phyloP scores from a whole-genome alignment of 495 filamentous ascomycete genomes.

The Astrothelium subdiscretum region DNA sequence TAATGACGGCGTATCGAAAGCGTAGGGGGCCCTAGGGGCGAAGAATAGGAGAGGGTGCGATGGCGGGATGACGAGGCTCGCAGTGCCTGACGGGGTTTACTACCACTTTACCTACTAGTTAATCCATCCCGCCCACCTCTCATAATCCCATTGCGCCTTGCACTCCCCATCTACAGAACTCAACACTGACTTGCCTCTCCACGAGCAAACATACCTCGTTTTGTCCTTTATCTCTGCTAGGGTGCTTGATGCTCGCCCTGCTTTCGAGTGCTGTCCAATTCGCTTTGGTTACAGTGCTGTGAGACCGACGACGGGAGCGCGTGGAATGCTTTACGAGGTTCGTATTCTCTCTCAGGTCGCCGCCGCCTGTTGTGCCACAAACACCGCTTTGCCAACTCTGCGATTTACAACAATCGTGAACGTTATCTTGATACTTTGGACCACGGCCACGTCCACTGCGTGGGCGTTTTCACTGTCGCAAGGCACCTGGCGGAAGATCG shows the following conservation, averaged over 20 bases:
- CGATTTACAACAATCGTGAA: neutral
- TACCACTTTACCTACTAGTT: neutral
- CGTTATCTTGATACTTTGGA: neutral
- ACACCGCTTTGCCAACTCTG: neutral
- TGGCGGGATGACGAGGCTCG: neutral
- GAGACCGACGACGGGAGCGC: neutral
- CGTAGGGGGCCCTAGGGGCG: neutral
- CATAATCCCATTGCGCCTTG: neutral
- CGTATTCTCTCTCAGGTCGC: neutral
- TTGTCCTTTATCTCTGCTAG: neutral
- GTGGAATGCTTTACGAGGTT: constrained; percentile 1
- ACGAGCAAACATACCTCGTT: neutral
- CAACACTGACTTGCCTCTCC: neutral
- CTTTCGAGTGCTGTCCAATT: constrained; percentile 11
- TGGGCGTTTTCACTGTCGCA: neutral
- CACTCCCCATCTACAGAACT: neutral
- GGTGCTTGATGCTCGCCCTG: neutral
- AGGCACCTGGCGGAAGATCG: neutral
- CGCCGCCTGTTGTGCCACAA: neutral
- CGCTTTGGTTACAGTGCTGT: constrained; percentile 11
- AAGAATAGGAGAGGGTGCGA: neutral
- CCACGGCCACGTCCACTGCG: neutral
- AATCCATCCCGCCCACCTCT: neutral
- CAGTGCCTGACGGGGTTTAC: no score
- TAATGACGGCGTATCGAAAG: no score